Conservation (phyloP, 2,329 filamentous ascomycete genomes). For the Myotisia sp. region DNA sequence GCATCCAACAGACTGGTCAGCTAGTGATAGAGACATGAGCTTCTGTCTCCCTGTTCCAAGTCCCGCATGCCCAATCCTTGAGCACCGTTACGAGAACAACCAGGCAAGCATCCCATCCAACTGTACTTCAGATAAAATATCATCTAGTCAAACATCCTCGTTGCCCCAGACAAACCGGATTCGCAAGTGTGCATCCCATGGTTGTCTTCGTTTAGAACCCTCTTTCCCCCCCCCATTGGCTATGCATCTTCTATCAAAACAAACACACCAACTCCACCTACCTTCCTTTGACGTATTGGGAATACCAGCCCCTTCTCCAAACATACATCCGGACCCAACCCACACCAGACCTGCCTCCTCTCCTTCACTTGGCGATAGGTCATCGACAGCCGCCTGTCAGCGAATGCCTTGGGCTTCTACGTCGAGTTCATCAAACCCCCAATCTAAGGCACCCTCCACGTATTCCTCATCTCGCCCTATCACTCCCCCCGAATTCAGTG, state of each 20-base stretch:
- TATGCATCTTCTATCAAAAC: constrained; percentile 24
- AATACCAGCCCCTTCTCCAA: constrained; percentile 30
- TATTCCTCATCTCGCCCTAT: constrained; percentile 25
- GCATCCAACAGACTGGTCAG: not conserved
- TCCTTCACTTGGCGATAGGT: not conserved
- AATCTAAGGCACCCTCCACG: constrained; percentile 12
- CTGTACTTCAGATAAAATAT: too few relatives aligned
- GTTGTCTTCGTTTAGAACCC: too few relatives aligned
- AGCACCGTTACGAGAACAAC: too few relatives aligned
- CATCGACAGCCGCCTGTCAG: constrained; percentile 2
- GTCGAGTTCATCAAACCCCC: constrained; percentile 3
- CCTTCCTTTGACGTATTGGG: constrained; percentile 41
- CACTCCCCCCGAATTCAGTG: constrained; percentile 31
- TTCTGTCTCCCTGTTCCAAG: constrained; percentile 5
- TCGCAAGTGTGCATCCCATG: too few relatives aligned
- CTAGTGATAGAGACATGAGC: constrained; percentile 6
- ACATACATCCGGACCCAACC: not conserved
- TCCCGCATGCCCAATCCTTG: constrained; percentile 1
- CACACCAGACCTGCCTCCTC: constrained; percentile 1
- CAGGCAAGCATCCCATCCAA: too few relatives aligned
- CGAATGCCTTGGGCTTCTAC: not conserved
- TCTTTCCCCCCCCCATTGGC: constrained; percentile 21
- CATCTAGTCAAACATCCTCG: too few relatives aligned
- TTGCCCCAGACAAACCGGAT: too few relatives aligned
- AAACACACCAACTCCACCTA: constrained; percentile 32